Evolutionary conservation across 2,329 filamentous ascomycete genomes (phyloP), one percentile per base, ranked within the genome.

Genomic region (Ceratocystis lukuohia): DNA sequence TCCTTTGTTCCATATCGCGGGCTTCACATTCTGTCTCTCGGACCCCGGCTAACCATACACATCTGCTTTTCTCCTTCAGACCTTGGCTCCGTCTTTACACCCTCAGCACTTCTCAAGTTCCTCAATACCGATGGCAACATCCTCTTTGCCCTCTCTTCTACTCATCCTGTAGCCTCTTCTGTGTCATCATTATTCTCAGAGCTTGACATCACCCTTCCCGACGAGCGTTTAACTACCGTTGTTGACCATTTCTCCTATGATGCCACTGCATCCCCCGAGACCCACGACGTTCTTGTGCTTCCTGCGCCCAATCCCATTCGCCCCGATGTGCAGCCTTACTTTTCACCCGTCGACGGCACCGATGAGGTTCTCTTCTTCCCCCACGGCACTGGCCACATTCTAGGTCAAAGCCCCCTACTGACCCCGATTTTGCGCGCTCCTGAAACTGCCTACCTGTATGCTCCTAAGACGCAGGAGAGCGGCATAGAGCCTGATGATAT

Each of bases 191-290:
- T 96, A 66, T 88, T 97, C 64, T 80, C 89, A 72, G 91, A 97
- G 77, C 82, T 96, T 75, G 93, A 96, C 74, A 88, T 99, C 73
- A 81, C 86, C 70, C 84, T 96, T n/a, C 90, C 94, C 48, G 78
- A 84, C 45, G 93, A 96, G 76, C 89, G 92, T 72, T 90, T 88
- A 66, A 86, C 89, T 67, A 80, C 93, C 67, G 88, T 96, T 5
- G 87, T 97, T 69, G 94, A 97, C 77, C 94, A 99, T 80, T 96
- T 97, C 84, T 88, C 90, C 79, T 94, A 94, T 77, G 93, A 97
- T 73, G 80, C 82, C 66, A 71, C 83, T 41, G 90, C 88, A 50
- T 88, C 93, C 3, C 74, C 85, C 62, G 91, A 96, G 70, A 84
- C 86, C 73, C 94, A 99, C 77, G 91, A 97, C 76, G 89, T 96